Evolutionary conservation across 257 asterid species (phyloP), one percentile per base, ranked within the genome.

Genomic region (Solanum peruvianum): DNA sequence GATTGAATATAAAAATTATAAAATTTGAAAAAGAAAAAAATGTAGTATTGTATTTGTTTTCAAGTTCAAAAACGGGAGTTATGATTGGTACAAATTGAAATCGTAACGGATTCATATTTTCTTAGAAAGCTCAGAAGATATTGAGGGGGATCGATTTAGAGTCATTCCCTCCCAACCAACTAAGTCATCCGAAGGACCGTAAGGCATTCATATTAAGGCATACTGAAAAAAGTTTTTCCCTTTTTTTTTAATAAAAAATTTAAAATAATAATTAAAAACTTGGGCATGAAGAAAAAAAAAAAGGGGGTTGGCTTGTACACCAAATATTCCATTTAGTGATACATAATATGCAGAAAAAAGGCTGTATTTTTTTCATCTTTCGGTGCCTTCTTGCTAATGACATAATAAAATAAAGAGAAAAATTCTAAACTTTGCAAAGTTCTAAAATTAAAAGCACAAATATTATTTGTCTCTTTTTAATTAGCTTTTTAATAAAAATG

Each of bases 311-410:
- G 84, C 44, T 47, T 80, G 67, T 80, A 9, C 18, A 80, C 27
- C 27, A 80, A 45, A 47, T 45, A 80, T 80, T 80, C 84, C 47
- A 14, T 44, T 77, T 25, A 16, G n/a, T 25, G 62, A n/a, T 77
- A 37, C 42, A 27, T 47, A 47, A 29, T 80, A 45, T 27, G 29
- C 44, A 47, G 27, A 80, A 80, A 75, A 78, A 80, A 16, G 37
- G 44, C 27, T 80, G 84, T 16, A 16, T 47, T 8, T 80, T 44
- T 77, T 47, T 47, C 15, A 5, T 47, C 84, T 80, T 80, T 80
- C 67, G 84, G 84, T 80, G 67, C 84, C 66, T 80, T 80, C 41
- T 29, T 45, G 67, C 42, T 29, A 80, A 47, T 80, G 27, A 47
- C 84, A 80, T 16, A 47, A 67, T 80, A 14, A 10, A 80, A 45